A percentile compares a stretch with the other conserved stretches of the same genome.
phyloP scores from a whole-genome alignment of 2,329 filamentous ascomycete species.

The Xylaria sp. region DNA sequence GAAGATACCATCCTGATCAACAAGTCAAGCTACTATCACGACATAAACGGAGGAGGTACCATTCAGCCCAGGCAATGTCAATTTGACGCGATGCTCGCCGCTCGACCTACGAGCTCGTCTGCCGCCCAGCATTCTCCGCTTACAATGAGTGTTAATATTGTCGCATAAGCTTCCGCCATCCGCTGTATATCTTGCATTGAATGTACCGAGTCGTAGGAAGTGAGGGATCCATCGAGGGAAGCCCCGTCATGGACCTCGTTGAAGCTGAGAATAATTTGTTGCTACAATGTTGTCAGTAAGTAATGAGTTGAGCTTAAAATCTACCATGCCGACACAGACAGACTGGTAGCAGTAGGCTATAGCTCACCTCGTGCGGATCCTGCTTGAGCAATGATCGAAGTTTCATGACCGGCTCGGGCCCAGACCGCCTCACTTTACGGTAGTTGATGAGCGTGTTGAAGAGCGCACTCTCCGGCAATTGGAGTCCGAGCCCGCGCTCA shows the following conservation, averaged over 20 bases:
- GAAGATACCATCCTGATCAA: background rate
- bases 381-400: conserved; percentile 20
- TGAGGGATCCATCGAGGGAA: background rate
- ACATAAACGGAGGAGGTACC: background rate
- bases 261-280: background rate
- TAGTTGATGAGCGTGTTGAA: conserved; percentile 24
- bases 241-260: background rate
- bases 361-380: conserved; percentile 23
- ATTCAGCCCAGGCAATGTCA: background rate
- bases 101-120: background rate
- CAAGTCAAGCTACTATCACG: background rate
- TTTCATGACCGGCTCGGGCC: conserved; percentile 18
- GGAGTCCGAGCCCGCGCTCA: background rate
- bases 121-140: background rate
- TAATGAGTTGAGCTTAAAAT: background rate
- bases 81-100: background rate
- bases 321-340: background rate
- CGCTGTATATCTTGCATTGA: background rate
- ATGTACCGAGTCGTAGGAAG: background rate
- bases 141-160: background rate
- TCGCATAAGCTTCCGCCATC: background rate
- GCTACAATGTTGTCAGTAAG: background rate
- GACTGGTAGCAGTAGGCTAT: background rate
- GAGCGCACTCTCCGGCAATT: background rate
- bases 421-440: conserved; percentile 16